Conservation (phyloP, 1,284 basidiomycete genomes). For the Dichomitus squalens region DNA sequence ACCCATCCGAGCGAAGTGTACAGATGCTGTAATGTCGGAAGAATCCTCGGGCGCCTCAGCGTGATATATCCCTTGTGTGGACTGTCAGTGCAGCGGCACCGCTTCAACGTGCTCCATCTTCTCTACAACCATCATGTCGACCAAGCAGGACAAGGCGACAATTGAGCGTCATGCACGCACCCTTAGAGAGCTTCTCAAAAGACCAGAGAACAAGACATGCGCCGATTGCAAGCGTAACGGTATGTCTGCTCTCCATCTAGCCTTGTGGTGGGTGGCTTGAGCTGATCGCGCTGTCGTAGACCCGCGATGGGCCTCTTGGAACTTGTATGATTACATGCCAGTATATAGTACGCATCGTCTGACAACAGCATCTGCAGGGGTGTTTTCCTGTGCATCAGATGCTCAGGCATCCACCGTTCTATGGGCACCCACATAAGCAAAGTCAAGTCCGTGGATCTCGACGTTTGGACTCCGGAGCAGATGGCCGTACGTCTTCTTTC, state of each 20-base stretch:
- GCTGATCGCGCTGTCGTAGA: constrained; percentile 51
- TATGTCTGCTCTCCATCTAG: constrained; percentile 32
- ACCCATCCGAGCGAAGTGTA: no score
- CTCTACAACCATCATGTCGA: constrained; percentile 49
- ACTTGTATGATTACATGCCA: constrained; percentile 60
- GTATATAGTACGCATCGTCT: neutral
- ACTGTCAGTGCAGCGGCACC: constrained; percentile 13
- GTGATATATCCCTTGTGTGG: neutral
- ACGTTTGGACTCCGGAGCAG: constrained; percentile 97
- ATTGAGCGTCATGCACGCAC: constrained; percentile 78
- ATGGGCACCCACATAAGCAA: constrained; percentile 99
- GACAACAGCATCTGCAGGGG: constrained; percentile 53
- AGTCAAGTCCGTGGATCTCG: constrained; percentile 97
- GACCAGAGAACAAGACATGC: constrained; percentile 91
- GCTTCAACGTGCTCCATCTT: constrained; percentile 18
- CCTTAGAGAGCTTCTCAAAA: constrained; percentile 84
- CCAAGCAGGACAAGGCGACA: constrained; percentile 77
- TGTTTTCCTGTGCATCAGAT: constrained; percentile 94
- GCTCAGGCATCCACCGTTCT: constrained; percentile 96
- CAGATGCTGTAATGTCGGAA: no score
- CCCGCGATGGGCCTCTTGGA: constrained; percentile 98
- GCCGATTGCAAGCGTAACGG: constrained; percentile 95
- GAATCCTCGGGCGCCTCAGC: constrained; percentile 5
- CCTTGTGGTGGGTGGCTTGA: neutral
- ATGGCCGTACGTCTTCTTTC: constrained; percentile 72